These are phyloP conservation scores for Quercus lobata DNA, from an alignment of 331 rosid genomes.

Conservation along the genomic window DNA sequence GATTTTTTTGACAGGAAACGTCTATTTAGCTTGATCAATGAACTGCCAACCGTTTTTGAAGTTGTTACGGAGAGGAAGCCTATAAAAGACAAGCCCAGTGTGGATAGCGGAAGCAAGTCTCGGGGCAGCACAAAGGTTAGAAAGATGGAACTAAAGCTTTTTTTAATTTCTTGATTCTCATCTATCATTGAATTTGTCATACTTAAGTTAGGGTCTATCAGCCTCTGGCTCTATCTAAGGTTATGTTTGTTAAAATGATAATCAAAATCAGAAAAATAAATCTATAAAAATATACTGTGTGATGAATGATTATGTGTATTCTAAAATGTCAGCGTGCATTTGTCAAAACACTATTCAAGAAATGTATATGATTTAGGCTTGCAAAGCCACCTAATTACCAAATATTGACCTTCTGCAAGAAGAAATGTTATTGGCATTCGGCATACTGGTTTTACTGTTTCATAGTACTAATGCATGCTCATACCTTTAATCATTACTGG, in stretches of 20 bases:
- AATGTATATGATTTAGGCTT: neutral
- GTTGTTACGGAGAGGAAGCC: conserved; percentile 90
- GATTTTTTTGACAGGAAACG: conserved; percentile 66
- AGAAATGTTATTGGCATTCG: neutral
- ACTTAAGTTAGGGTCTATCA: neutral
- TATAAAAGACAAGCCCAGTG: conserved; percentile 70
- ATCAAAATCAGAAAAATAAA: neutral
- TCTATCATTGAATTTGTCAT: neutral
- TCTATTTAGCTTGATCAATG: conserved; percentile 88
- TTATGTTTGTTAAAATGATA: neutral
- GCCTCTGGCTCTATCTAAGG: neutral
- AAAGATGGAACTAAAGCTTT: neutral
- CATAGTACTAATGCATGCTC: neutral
- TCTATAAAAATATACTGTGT: neutral
- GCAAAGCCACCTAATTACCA: neutral
- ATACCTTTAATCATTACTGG: neutral
- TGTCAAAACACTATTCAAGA: neutral
- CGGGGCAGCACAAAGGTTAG: conserved; percentile 67
- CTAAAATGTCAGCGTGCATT: neutral
- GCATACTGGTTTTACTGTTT: neutral
- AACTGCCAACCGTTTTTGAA: conserved; percentile 91
- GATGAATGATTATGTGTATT: neutral
- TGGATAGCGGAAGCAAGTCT: conserved; percentile 87
- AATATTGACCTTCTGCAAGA: neutral
- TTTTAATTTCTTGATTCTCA: neutral